These are phyloP conservation scores for Cercospora sp. DNA, from an alignment of 2,329 filamentous ascomycete species.

Conservation along the genomic window DNA sequence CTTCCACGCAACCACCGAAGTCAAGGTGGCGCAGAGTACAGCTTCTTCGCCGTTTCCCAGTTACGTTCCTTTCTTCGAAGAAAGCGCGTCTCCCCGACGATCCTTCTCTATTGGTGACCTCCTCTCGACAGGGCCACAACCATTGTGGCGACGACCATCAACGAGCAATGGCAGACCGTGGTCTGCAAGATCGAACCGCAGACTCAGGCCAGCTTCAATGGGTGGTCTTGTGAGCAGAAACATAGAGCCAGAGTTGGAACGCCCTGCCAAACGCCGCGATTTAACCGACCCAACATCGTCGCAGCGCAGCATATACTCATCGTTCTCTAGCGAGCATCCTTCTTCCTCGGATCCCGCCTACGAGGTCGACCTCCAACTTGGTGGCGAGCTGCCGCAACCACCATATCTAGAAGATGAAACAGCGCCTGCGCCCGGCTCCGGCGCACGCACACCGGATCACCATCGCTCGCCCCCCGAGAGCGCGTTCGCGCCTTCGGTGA, in stretches of 20 bases:
- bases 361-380: constrained; percentile 32
- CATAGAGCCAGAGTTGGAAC: constrained; percentile 39
- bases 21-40: constrained; percentile 25
- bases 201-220: constrained; percentile 39
- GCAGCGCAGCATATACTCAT: constrained; percentile 34
- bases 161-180: constrained; percentile 40
- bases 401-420: constrained; percentile 22
- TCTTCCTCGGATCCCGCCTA: constrained; percentile 15
- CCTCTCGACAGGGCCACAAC: constrained; percentile 41
- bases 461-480: constrained; percentile 23
- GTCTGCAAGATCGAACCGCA: constrained; percentile 32
- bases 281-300: constrained; percentile 32
- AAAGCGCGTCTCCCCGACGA: constrained; percentile 43
- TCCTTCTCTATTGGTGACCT: constrained; percentile 55
- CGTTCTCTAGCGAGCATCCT: constrained; percentile 24
- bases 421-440: constrained; percentile 17
- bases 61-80: constrained; percentile 25
- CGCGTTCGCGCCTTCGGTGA: constrained; percentile 17
- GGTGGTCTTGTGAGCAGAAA: constrained; percentile 41
- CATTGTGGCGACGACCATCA: constrained; percentile 42
- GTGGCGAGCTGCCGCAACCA: constrained; percentile 22
- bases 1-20: constrained; percentile 15
- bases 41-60: constrained; percentile 34
- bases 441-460: constrained; percentile 25
- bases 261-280: constrained; percentile 43